Evolutionary conservation across 768 basidiomycete species (phyloP).

Genomic region (Dioszegia crocea): DNA sequence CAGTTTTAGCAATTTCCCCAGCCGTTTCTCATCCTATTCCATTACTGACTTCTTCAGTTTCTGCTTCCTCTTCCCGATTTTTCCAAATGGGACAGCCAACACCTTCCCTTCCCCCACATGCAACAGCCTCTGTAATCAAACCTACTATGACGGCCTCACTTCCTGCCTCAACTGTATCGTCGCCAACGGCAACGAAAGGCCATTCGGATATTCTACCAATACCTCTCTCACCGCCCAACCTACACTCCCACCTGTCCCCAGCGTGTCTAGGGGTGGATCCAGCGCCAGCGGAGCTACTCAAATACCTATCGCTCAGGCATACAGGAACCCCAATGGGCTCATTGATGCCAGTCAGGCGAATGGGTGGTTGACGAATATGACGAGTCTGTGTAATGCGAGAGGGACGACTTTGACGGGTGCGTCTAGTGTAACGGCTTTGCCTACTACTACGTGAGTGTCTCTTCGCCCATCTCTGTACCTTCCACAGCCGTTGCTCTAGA

Average conservation of each 20-base stretch:
- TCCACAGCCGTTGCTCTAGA: neutral
- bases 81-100: no score
- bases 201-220: no score
- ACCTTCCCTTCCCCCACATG: no score
- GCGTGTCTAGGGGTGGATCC: no score
- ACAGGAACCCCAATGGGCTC: slow-evolving; percentile 7
- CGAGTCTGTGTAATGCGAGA: neutral
- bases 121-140: neutral
- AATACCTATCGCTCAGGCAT: no score
- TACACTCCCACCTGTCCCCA: no score
- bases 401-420: neutral
- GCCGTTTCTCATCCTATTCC: no score
- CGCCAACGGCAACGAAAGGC: neutral
- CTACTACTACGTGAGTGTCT: slow-evolving; percentile 18
- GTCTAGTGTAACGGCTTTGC: slow-evolving; percentile 6
- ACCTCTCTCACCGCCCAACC: no score
- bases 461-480: neutral
- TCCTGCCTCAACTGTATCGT: neutral
- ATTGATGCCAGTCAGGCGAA: slow-evolving; percentile 12
- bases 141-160: neutral
- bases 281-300: no score
- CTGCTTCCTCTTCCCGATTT: no score
- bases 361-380: slow-evolving; percentile 12
- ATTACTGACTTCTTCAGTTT: no score
- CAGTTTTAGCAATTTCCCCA: no score